Conservation (phyloP, 805 yeast species). For the Debaryomyces prosopidis region DNA sequence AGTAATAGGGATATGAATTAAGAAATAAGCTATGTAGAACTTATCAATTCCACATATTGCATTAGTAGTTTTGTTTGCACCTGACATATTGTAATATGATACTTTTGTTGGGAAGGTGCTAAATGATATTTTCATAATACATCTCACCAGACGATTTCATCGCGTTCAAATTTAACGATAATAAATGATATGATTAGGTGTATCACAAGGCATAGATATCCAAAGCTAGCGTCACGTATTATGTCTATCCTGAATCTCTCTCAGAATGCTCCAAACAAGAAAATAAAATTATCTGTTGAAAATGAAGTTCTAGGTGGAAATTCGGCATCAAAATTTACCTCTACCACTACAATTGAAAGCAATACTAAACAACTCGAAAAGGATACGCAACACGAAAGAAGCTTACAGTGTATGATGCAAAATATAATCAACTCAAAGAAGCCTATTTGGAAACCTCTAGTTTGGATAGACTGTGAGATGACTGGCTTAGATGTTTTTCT, state of each 20-base stretch:
- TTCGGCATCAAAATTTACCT: neutral
- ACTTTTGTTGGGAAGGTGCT: no score
- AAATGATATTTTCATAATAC: neutral
- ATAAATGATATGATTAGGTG: neutral
- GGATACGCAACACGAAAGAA: neutral
- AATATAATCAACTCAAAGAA: slow-evolving; percentile 1
- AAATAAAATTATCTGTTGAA: neutral
- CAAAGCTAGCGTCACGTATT: neutral
- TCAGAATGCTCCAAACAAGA: neutral
- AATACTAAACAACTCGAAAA: neutral
- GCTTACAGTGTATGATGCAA: neutral
- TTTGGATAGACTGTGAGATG: slow-evolving; percentile 99
- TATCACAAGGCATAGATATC: neutral
- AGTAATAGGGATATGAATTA: slow-evolving; percentile 76
- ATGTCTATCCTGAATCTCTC: neutral
- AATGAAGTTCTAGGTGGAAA: neutral
- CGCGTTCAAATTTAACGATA: neutral
- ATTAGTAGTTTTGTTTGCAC: neutral
- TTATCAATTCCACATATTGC: slow-evolving; percentile 24
- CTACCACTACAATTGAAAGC: neutral
- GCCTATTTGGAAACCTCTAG: slow-evolving; percentile 44
- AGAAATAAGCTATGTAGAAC: slow-evolving; percentile 51
- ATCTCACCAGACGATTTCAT: neutral
- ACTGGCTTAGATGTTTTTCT: slow-evolving; percentile 80
- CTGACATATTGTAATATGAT: neutral